These are phyloP conservation scores for Fusarium protoensiforme DNA, from an alignment of 2,329 filamentous ascomycete genomes.

Conservation along the genomic window DNA sequence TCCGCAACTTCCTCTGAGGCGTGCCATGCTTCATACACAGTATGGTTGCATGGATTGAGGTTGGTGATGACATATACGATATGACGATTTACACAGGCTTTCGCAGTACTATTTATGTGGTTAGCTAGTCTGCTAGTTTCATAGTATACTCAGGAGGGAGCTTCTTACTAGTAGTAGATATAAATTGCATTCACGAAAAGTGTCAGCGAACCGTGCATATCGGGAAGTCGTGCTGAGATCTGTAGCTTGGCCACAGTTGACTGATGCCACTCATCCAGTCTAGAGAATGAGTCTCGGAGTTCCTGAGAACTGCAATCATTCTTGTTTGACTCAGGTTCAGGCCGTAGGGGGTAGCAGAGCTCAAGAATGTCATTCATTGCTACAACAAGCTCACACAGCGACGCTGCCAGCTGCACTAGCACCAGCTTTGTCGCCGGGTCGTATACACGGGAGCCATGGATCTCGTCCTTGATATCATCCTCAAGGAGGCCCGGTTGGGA, in stretches of 20 bases:
- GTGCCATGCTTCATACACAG: slow-evolving; percentile 3
- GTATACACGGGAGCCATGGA: slow-evolving; percentile 56
- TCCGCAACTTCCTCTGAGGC: slow-evolving; percentile 3
- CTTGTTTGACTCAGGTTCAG: not conserved
- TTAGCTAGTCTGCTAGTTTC: not conserved
- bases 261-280: slow-evolving; percentile 9
- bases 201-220: not conserved
- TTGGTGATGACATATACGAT: not conserved
- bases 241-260: not conserved
- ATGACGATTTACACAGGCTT: slow-evolving; percentile 3
- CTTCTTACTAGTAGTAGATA: slow-evolving; percentile 11
- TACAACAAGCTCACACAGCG: slow-evolving; percentile 12
- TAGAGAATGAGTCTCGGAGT: not conserved
- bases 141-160: not conserved
- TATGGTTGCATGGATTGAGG: not conserved
- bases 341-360: not conserved
- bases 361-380: slow-evolving; percentile 2
- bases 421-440: slow-evolving; percentile 54
- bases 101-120: not conserved
- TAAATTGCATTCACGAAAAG: slow-evolving; percentile 5
- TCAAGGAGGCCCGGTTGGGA: slow-evolving; percentile 46
- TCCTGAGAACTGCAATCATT: not conserved
- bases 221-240: not conserved
- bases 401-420: slow-evolving; percentile 42
- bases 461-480: slow-evolving; percentile 57